Base-by-base conservation (phyloP, 164 flowering plant species). In the Chimonanthus praecox region DNA sequence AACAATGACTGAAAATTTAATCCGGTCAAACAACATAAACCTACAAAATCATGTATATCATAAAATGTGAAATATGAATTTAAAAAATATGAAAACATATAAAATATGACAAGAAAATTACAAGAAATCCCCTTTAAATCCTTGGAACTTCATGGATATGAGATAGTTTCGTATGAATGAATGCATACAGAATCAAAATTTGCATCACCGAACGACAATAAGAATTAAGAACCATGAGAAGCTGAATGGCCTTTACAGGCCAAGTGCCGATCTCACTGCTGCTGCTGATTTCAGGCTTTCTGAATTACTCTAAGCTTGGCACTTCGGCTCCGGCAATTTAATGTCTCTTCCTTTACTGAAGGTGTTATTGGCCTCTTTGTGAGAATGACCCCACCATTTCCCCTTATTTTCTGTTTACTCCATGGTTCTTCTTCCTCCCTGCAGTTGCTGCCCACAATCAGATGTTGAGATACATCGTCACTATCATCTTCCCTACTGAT, bases 351-450 rank as follows among this genome's bases (percentile, higher is more conserved):
- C 75, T 82, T 87, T 72, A 84, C 84, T 49, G 92, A 88, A 46
- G 98, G 98, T 10, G 99, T 94, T 70, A 96, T 85, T 9, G 98
- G 98, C 78, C 98, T 86, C 83, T 90, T 96, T 3, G 99, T 96
- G 16, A 96, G 93, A 47, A 94, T 84, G 18, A 71, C 82, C 70
- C 94, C 99, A 13, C 77, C 82, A 5, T 4, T 65, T 0, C 99
- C 98, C 20, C 64, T 63, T 21, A 92, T 76, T 49, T 65, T 86
- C 74, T 87, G 90, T 81, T 80, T 88, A 43, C 90, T 80, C 98
- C 99, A 96, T 49, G 78, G 68, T 82, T 89, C 93, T 58, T 85
- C 79, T 21, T 50, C 58, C 63, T 45, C 71, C 33, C 44, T 49
- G 5, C n/a, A 51, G 50, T 72, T 45, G 2, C 48, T 20, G 33